phyloP scores from a whole-genome alignment of 805 yeast genomes.

The Suhomyces xylopsoci region DNA sequence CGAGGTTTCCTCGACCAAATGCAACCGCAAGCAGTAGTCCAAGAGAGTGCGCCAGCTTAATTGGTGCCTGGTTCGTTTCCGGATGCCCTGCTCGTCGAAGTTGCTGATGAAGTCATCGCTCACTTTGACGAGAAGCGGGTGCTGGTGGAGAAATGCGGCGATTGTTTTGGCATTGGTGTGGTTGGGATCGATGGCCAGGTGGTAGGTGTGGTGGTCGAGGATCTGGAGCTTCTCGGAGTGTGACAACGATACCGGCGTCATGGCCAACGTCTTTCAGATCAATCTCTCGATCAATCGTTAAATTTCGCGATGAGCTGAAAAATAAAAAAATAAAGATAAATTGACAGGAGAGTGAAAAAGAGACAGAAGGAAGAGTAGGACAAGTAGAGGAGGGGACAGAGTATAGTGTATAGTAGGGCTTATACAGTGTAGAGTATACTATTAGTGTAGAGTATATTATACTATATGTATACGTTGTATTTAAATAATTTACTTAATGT shows the following conservation, averaged over 20 bases:
- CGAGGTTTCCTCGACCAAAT: neutral
- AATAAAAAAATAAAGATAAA: too few relatives aligned
- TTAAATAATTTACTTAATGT: too few relatives aligned
- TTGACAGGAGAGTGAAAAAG: too few relatives aligned
- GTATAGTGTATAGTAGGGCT: too few relatives aligned
- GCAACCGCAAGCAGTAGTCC: conserved; percentile 2
- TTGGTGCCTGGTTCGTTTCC: conserved; percentile 3
- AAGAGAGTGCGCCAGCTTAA: conserved; percentile 3
- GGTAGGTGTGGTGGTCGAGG: conserved; percentile 18
- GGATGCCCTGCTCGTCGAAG: conserved; percentile 1
- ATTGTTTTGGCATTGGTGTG: conserved; percentile 20
- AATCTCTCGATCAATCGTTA: neutral
- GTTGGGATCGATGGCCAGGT: conserved; percentile 12
- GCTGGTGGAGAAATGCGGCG: conserved; percentile 13
- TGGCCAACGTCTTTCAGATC: neutral
- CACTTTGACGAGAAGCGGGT: conserved; percentile 7
- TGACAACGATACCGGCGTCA: neutral
- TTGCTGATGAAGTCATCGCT: conserved; percentile 2
- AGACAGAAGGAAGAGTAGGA: too few relatives aligned
- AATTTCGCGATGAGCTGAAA: neutral
- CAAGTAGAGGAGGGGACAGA: too few relatives aligned
- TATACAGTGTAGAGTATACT: too few relatives aligned
- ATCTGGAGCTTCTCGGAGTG: neutral
- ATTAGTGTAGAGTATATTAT: too few relatives aligned
- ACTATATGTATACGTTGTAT: too few relatives aligned